Conservation (phyloP, 371 early-diverging fungal genomes). For the Homolaphlyctis polyrhiza region DNA sequence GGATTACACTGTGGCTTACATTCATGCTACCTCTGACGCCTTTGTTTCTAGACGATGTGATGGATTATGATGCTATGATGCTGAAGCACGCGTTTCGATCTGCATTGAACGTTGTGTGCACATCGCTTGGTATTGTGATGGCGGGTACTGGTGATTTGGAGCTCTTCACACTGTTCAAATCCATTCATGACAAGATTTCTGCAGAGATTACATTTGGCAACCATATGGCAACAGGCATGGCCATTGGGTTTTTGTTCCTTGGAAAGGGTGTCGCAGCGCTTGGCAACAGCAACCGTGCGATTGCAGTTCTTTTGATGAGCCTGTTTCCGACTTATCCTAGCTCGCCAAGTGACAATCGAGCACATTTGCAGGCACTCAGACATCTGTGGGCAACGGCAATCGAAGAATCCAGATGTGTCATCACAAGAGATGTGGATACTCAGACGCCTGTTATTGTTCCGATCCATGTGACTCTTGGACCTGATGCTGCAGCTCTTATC, state of each 20-base stretch:
- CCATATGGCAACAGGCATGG: conserved; percentile 80
- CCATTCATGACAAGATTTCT: conserved; percentile 41
- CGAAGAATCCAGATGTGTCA: conserved; percentile 67
- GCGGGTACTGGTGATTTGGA: conserved; percentile 76
- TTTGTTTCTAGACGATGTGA: background rate
- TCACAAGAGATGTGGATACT: conserved; percentile 60
- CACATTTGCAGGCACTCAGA: conserved; percentile 74
- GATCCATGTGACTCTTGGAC: conserved; percentile 23
- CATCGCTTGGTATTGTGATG: conserved; percentile 66
- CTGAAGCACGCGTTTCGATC: conserved; percentile 25
- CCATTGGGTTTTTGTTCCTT: conserved; percentile 76
- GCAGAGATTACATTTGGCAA: conserved; percentile 64
- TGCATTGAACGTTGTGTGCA: conserved; percentile 61
- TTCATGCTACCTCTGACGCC: no score
- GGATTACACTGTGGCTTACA: no score
- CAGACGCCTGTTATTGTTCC: conserved; percentile 48
- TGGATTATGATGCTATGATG: background rate
- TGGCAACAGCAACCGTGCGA: conserved; percentile 57
- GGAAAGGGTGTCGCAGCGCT: conserved; percentile 77
- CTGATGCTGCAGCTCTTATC: background rate
- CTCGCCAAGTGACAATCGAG: conserved; percentile 59
- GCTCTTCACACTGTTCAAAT: conserved; percentile 50
- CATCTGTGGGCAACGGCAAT: conserved; percentile 86
- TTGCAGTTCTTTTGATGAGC: conserved; percentile 66
- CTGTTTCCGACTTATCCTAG: conserved; percentile 76